Conservation (phyloP, 2,329 filamentous ascomycete species). For the Trichophyton schoenleinii region DNA sequence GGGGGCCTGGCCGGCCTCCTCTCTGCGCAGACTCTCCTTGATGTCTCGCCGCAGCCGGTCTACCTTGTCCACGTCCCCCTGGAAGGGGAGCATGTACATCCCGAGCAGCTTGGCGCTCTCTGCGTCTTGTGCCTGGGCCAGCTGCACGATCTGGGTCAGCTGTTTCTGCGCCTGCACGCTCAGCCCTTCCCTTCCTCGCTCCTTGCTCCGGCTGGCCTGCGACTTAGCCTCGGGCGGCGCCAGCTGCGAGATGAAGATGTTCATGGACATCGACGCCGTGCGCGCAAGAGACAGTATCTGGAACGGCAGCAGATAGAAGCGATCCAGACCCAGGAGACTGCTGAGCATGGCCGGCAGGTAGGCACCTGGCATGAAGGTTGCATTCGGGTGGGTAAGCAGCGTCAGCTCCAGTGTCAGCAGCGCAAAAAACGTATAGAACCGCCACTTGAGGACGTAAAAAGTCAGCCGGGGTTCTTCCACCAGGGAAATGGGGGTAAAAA, state of each 20-base stretch:
- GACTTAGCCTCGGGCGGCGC: constrained; percentile 50
- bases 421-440: constrained; percentile 40
- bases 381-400: constrained; percentile 42
- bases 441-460: constrained; percentile 30
- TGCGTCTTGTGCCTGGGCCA: constrained; percentile 49
- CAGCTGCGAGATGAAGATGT: constrained; percentile 72
- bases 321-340: constrained; percentile 29
- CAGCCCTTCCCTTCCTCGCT: constrained; percentile 25
- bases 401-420: constrained; percentile 47
- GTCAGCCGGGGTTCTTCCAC: too few relatives aligned
- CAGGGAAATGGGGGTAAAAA: too few relatives aligned
- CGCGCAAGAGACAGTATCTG: constrained; percentile 66
- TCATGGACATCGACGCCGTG: constrained; percentile 62
- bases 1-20: constrained; percentile 64
- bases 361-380: constrained; percentile 25
- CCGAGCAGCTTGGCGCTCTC: constrained; percentile 60
- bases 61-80: constrained; percentile 54
- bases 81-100: constrained; percentile 70
- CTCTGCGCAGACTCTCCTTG: constrained; percentile 78
- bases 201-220: neutral
- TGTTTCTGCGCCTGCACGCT: constrained; percentile 46
- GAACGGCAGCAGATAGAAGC: constrained; percentile 57
- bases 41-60: constrained; percentile 57
- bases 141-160: constrained; percentile 52
- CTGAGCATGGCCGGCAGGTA: constrained; percentile 23